Evolutionary conservation across 2,329 filamentous ascomycete genomes (phyloP), one percentile per base, ranked within the genome.

Genomic region (Xylaria sp.): DNA sequence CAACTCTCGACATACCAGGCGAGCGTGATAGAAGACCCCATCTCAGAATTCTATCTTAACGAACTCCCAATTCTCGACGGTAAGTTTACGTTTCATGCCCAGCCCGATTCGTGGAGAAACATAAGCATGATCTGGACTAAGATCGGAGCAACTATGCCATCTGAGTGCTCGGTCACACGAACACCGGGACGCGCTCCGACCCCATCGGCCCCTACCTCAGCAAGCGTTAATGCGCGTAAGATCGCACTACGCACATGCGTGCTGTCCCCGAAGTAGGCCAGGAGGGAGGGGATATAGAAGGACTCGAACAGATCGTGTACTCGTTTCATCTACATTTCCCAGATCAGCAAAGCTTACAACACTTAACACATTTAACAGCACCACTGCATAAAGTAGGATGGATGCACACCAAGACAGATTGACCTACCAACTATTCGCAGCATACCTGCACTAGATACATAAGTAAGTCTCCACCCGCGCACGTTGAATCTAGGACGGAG

Each of bases 91-190:
- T 50, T 32, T 32, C 34, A 34, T 41, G 8, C n/a, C 12, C 34
- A 18, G 41, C 58, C 63, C 45, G 50, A 70, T 70, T 70, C 68
- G 68, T 70, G 68, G 66, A 70, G 68, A 70, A 70, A 68, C 65
- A 65, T 25, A 25, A 25, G 12, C n/a, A 23, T 5, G 20, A 32
- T 18, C 36, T 9, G 32, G 52, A 45, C 2, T n/a, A 32, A 20
- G 36, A 34, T 45, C 32, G 48, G 55, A 50, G 25, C 48, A 36
- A 43, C 32, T 20, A n/a, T n/a, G n/a, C n/a, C 5, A 6, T 20
- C 36, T 52, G 41, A 25, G 39, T 13, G 9, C 48, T 58, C 56
- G 36, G 45, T 48, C 8, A 34, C 34, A 55, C 50, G 12, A 13
- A 23, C 6, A 55, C 18, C 50, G 28, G 50, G 2, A 53, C 13